Evolutionary conservation across 2,329 filamentous ascomycete genomes (phyloP), one percentile per base, ranked within the genome.

Genomic region (Ophiocordyceps camponoti-leonardi): DNA sequence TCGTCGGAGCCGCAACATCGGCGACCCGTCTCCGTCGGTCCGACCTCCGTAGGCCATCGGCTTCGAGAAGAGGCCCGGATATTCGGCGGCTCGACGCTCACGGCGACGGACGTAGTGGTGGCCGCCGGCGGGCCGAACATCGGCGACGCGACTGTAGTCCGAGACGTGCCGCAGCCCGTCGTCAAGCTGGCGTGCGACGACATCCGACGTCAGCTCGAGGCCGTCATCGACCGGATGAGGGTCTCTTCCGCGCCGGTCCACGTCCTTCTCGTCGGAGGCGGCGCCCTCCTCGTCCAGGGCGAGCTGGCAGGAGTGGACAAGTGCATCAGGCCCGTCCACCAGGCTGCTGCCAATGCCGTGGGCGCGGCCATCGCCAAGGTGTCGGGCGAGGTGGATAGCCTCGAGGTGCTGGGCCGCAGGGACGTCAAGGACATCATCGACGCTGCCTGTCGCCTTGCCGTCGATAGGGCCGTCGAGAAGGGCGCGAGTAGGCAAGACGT

Each of bases 351-450:
- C 4, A 79, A 79, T 54, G 75, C 75, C 0, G 70, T 79, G 2
- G 75, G 75, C 6, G 75, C 75, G 1, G 75, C 75, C 0, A 75
- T 75, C 30, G 71, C 71, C 3, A 72, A 72, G 45, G 67, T 75
- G 1, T 67, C 67, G 3, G 72, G 71, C 0, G 66, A 68, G 11
- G 59, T 76, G 2, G 73, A 77, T 46, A 58, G 68, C 1, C 67
- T 75, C n/a, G 64, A 71, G 48, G 66, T 69, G 11, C 51, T 66
- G 16, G 62, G 65, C 20, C 62, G 60, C 4, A 60, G 60, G 2
- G 53, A 61, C 3, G 58, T 64, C 28, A 58, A 63, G 45, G 55
- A 56, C 0, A 58, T 67, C 1, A 57, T 68, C 3, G 58, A 62
- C 20, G 62, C 61, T 5, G 66, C 65, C 0, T 60, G 63, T 19